These are phyloP conservation scores for Gorgonomyces haynaldii DNA, from an alignment of 192 early-diverging fungal genomes.

Conservation along the genomic window DNA sequence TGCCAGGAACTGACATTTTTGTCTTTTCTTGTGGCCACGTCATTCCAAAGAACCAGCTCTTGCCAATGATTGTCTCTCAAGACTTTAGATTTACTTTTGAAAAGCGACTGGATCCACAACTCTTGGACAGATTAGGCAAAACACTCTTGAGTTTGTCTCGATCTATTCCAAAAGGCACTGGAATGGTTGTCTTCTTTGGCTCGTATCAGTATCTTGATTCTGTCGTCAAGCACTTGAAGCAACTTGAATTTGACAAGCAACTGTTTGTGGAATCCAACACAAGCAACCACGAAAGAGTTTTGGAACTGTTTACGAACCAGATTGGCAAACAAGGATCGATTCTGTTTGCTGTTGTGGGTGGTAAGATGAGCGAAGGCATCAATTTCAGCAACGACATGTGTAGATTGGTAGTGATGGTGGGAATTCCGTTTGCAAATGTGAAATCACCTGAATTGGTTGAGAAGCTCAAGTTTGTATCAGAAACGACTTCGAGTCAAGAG, in stretches of 20 bases:
- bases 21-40: conserved; percentile 79
- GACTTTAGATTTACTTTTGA: conserved; percentile 59
- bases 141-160: conserved; percentile 57
- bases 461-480: conserved; percentile 51
- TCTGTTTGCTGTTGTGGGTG: conserved; percentile 80
- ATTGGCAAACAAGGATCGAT: conserved; percentile 43
- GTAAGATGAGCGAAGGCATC: conserved; percentile 88
- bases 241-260: conserved; percentile 36
- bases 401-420: conserved; percentile 53
- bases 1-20: conserved; percentile 43
- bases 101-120: conserved; percentile 28
- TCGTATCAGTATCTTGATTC: conserved; percentile 66
- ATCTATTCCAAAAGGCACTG: conserved; percentile 62
- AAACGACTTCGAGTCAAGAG: conserved; percentile 31
- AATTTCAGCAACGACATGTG: conserved; percentile 78
- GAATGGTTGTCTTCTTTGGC: conserved; percentile 80
- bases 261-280: neutral
- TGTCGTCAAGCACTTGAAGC: conserved; percentile 45
- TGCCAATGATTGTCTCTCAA: conserved; percentile 48
- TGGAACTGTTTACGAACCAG: conserved; percentile 5
- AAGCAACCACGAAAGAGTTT: conserved; percentile 21
- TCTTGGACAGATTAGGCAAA: conserved; percentile 61
- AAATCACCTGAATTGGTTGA: conserved; percentile 63
- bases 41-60: conserved; percentile 63
- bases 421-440: conserved; percentile 76